phyloP scores from a whole-genome alignment of 1,284 basidiomycete species.

The Spongispora temasekensis region DNA sequence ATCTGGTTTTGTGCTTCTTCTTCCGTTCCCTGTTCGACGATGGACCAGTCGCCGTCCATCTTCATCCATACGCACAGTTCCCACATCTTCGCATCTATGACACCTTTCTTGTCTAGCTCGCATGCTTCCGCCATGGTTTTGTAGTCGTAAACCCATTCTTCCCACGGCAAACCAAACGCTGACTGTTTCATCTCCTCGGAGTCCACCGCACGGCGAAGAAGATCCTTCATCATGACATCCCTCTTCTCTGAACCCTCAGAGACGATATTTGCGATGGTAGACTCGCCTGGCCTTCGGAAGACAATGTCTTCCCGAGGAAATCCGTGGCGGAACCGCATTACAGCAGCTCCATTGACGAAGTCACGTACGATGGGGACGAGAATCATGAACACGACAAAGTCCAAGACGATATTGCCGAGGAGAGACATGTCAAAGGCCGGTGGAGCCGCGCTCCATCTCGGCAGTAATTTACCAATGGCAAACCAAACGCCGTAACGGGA shows the following conservation, averaged over 20 bases:
- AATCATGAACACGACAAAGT: conserved; percentile 27
- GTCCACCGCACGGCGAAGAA: conserved; percentile 31
- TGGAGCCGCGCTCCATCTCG: conserved; percentile 14
- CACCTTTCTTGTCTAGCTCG: conserved; percentile 21
- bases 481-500: conserved; percentile 32
- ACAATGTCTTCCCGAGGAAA: conserved; percentile 31
- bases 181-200: conserved; percentile 31
- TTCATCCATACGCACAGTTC: conserved; percentile 38
- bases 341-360: conserved; percentile 22
- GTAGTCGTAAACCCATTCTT: conserved; percentile 36
- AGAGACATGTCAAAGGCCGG: conserved; percentile 19
- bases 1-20: conserved; percentile 19
- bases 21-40: conserved; percentile 31
- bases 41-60: conserved; percentile 27
- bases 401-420: conserved; percentile 28
- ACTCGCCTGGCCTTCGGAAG: conserved; percentile 33
- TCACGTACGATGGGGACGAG: conserved; percentile 26
- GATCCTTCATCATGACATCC: conserved; percentile 26
- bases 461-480: conserved; percentile 21
- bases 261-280: conserved; percentile 29
- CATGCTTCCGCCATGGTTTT: conserved; percentile 30
- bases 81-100: conserved; percentile 26
- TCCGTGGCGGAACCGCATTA: conserved; percentile 28
- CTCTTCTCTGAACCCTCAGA: conserved; percentile 30
- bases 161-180: conserved; percentile 33